A percentile compares a stretch with the other conserved stretches of the same genome.
phyloP scores from a whole-genome alignment of 2,329 filamentous ascomycete genomes.

The Mariannaea elegans region DNA sequence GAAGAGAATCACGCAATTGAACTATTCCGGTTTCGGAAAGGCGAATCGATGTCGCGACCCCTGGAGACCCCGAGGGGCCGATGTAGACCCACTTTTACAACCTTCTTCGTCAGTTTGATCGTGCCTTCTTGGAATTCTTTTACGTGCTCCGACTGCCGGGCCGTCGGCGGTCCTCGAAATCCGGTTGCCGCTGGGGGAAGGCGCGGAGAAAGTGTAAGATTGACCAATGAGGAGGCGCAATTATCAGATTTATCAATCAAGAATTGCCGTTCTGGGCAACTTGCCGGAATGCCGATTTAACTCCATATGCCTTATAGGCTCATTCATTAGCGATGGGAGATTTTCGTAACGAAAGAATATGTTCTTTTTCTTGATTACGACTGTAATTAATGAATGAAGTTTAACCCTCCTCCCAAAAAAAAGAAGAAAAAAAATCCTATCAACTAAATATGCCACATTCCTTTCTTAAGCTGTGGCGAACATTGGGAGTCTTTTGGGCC shows the following conservation, averaged over 20 bases:
- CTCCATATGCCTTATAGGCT: background rate
- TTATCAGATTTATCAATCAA: background rate
- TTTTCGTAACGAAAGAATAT: too few species aligned
- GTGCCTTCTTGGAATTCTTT: background rate
- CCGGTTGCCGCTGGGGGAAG: conserved; percentile 31
- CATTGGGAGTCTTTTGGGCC: background rate
- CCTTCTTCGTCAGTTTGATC: background rate
- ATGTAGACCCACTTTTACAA: conserved; percentile 9
- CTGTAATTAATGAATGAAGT: too few species aligned
- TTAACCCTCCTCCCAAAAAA: too few species aligned
- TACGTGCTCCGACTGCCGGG: conserved; percentile 35
- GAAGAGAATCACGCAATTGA: conserved; percentile 52
- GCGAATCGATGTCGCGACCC: conserved; percentile 37
- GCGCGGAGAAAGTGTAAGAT: too few species aligned
- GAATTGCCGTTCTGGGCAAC: background rate
- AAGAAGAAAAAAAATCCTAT: too few species aligned
- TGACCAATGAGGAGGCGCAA: background rate
- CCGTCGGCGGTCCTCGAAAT: conserved; percentile 32
- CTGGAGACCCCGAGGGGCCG: conserved; percentile 38
- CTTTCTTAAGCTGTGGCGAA: too few species aligned
- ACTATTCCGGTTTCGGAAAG: conserved; percentile 44
- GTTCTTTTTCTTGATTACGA: too few species aligned
- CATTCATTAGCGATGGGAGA: too few species aligned
- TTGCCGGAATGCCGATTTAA: background rate
- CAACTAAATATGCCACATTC: too few species aligned